Conservation (phyloP, 2,329 filamentous ascomycete species). For the Dothistroma septosporum region DNA sequence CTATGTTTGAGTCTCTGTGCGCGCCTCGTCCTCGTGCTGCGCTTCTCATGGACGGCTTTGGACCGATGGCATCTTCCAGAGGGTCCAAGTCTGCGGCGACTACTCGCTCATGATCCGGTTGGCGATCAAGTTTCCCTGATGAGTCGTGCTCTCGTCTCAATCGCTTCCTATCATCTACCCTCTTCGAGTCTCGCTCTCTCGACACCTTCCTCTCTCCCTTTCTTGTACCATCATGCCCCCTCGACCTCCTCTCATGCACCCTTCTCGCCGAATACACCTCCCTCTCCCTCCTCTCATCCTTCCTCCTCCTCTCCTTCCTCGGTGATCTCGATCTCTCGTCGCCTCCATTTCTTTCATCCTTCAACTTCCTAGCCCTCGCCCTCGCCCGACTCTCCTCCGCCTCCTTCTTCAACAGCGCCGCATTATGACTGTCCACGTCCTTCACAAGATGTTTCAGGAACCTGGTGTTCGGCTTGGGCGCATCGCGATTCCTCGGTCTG, state of each 20-base stretch:
- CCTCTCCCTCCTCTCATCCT: not conserved
- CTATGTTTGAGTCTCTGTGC: conserved; percentile 59
- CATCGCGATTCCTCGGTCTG: conserved; percentile 30
- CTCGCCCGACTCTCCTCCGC: conserved; percentile 71
- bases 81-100: conserved; percentile 58
- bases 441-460: conserved; percentile 86
- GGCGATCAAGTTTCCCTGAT: not conserved
- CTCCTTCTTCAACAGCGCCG: conserved; percentile 77
- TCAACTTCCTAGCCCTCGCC: conserved; percentile 61
- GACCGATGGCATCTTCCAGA: conserved; percentile 70
- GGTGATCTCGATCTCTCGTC: conserved; percentile 3
- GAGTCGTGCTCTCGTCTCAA: not conserved
- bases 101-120: not conserved
- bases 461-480: conserved; percentile 83
- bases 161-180: not conserved
- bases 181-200: not conserved
- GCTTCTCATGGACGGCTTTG: conserved; percentile 48
- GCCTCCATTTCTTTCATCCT: conserved; percentile 14
- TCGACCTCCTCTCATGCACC: not conserved
- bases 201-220: not conserved
- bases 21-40: conserved; percentile 68
- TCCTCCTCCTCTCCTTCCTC: conserved; percentile 5
- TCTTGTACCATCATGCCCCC: not conserved
- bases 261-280: conserved; percentile 1
- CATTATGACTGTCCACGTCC: conserved; percentile 85